phyloP scores from a whole-genome alignment of 352 stramenopile genomes.

The Peronospora destructor region DNA sequence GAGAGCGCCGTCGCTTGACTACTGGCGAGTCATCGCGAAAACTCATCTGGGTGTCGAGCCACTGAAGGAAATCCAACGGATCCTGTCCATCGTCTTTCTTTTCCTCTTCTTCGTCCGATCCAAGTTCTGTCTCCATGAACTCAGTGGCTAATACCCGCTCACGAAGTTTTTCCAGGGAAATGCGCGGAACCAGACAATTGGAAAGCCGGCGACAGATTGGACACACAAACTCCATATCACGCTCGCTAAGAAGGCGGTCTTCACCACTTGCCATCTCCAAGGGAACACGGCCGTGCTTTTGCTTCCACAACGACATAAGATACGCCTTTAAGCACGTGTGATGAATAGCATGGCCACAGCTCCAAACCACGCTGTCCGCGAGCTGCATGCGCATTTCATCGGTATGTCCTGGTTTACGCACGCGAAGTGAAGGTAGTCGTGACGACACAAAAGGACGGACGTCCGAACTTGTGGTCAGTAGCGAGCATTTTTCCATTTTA shows the following conservation, averaged over 20 bases:
- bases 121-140: constrained; percentile 14
- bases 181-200: constrained; percentile 58
- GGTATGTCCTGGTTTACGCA: constrained; percentile 24
- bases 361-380: constrained; percentile 51
- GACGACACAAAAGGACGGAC: constrained; percentile 10
- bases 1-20: constrained; percentile 35
- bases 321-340: constrained; percentile 66
- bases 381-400: constrained; percentile 34
- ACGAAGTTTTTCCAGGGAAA: constrained; percentile 18
- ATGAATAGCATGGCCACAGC: constrained; percentile 67
- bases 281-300: constrained; percentile 37
- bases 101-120: constrained; percentile 35
- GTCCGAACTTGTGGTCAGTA: constrained; percentile 4
- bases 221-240: constrained; percentile 70
- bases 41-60: constrained; percentile 47
- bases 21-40: constrained; percentile 38
- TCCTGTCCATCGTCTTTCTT: constrained; percentile 34
- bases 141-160: constrained; percentile 13
- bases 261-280: constrained; percentile 42
- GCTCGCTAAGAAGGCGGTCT: constrained; percentile 58
- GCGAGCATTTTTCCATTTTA: constrained; percentile 25
- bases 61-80: constrained; percentile 36
- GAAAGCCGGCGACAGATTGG: constrained; percentile 69
- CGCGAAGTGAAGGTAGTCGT: constrained; percentile 22
- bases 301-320: constrained; percentile 58